A percentile compares a stretch with the other conserved stretches of the same genome.
These are phyloP conservation scores for Lagenaria siceraria DNA, from an alignment of 306 rosid genomes.

Conservation along the genomic window DNA sequence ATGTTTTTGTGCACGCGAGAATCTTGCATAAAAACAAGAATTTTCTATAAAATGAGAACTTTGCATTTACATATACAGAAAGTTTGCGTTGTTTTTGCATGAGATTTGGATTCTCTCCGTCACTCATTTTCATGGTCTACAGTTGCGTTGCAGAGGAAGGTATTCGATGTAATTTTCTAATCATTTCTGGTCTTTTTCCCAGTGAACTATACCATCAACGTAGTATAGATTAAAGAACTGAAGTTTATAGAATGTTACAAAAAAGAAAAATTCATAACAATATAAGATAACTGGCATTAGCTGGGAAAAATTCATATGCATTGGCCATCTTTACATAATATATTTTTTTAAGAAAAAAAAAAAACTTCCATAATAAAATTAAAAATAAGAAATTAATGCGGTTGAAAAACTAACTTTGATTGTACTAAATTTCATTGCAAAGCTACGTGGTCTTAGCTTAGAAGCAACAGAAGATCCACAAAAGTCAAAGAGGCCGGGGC, in stretches of 20 bases:
- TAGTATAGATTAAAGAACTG: no score
- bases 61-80: neutral
- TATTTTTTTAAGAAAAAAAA: no score
- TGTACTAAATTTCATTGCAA: neutral
- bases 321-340: neutral
- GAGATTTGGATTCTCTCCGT: neutral
- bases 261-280: no score
- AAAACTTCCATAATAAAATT: no score
- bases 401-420: neutral
- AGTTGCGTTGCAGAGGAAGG: neutral
- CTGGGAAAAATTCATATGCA: neutral
- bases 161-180: neutral
- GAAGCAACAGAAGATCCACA: neutral
- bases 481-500: neutral
- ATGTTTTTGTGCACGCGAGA: neutral
- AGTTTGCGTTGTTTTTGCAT: neutral
- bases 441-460: constrained; percentile 5
- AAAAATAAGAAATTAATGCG: neutral
- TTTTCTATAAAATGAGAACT: neutral
- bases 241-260: no score
- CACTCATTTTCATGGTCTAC: neutral
- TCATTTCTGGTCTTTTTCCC: no score
- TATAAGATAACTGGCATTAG: no score
- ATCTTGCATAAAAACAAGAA: neutral
- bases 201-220: neutral